Evolutionary conservation across 169 alveolate genomes (phyloP).

Genomic region (Plasmodium falciparum): DNA sequence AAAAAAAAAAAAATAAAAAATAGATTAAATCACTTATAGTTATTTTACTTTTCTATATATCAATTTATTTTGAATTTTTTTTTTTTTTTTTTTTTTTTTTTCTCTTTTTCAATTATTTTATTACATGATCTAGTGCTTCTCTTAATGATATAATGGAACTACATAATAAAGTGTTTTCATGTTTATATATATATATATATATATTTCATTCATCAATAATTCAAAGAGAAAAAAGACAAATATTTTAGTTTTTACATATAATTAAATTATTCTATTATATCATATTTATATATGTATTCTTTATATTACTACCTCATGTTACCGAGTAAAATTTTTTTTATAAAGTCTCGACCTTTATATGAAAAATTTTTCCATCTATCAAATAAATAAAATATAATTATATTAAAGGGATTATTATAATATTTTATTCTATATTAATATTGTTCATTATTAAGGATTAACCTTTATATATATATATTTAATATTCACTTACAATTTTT

Average conservation of each 20-base stretch:
- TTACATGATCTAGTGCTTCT: constrained; percentile 68
- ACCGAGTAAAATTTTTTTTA: constrained; percentile 32
- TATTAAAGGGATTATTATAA: neutral
- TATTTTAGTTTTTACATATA: no score
- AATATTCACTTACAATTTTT: constrained; percentile 1
- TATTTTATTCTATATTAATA: neutral
- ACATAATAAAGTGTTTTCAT: neutral
- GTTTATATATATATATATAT: neutral
- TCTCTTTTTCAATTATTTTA: no score
- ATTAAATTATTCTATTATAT: neutral
- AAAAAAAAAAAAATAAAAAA: constrained; percentile 3
- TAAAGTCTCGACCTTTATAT: constrained; percentile 39
- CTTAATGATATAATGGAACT: constrained; percentile 48
- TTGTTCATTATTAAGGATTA: no score
- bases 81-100: neutral
- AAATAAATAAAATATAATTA: neutral
- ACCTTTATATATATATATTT: constrained; percentile 7
- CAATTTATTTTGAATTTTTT: neutral
- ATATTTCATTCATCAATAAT: no score
- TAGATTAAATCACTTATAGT: neutral
- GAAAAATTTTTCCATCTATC: constrained; percentile 36
- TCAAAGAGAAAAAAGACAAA: no score
- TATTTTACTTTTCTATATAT: neutral
- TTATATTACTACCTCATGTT: constrained; percentile 25
- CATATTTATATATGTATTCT: neutral